These are phyloP conservation scores for Ascochyta rabiei DNA, from an alignment of 2,329 filamentous ascomycete species.

Conservation along the genomic window DNA sequence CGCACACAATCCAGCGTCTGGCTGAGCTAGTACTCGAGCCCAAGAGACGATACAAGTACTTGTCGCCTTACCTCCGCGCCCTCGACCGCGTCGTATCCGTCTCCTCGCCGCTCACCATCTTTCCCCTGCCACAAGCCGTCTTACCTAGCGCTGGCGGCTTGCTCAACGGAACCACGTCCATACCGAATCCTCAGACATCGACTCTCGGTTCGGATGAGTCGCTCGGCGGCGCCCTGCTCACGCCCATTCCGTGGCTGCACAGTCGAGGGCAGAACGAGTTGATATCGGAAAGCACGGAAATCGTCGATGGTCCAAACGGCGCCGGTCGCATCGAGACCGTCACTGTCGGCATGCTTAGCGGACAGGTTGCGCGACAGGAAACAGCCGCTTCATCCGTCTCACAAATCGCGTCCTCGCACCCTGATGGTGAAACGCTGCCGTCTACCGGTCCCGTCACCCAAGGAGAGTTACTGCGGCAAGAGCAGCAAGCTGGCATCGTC, in stretches of 20 bases:
- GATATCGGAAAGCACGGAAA: constrained; percentile 76
- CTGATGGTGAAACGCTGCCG: constrained; percentile 45
- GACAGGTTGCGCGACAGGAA: constrained; percentile 18
- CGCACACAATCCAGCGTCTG: constrained; percentile 90
- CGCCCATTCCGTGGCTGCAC: constrained; percentile 88
- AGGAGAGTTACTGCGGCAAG: constrained; percentile 83
- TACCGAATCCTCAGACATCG: constrained; percentile 44
- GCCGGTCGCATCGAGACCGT: constrained; percentile 81
- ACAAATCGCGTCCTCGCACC: constrained; percentile 42
- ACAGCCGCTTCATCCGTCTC: constrained; percentile 19
- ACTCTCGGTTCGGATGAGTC: constrained; percentile 82
- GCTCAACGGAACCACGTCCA: constrained; percentile 66
- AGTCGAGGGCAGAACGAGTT: constrained; percentile 61
- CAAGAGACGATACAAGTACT: constrained; percentile 76
- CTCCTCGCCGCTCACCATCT: constrained; percentile 78
- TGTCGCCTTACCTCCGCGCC: constrained; percentile 86
- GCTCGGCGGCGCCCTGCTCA: constrained; percentile 86
- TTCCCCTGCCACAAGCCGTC: constrained; percentile 76
- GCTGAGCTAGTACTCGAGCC: constrained; percentile 83
- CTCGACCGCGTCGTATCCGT: constrained; percentile 90
- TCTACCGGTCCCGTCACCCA: constrained; percentile 63
- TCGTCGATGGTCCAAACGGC: constrained; percentile 80
- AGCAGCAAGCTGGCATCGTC: constrained; percentile 81
- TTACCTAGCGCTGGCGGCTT: constrained; percentile 55
- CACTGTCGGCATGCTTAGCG: constrained; percentile 66